These are phyloP conservation scores for Tuber calosporum DNA, from an alignment of 495 filamentous ascomycete genomes.

Conservation along the genomic window DNA sequence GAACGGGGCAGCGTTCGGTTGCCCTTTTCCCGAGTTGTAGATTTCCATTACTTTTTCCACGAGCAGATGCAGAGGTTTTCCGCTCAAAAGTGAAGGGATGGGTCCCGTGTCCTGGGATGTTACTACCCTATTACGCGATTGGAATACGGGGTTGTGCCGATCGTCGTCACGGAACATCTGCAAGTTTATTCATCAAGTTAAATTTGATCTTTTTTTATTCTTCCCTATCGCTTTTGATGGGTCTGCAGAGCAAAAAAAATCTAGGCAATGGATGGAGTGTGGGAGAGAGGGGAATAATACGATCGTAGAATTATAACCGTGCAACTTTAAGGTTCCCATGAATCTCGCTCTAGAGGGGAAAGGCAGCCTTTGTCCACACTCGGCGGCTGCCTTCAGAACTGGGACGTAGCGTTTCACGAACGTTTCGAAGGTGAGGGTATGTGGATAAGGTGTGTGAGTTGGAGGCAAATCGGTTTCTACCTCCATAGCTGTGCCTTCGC, in stretches of 20 bases:
- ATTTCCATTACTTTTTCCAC: conserved; percentile 11
- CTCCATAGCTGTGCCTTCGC: neutral
- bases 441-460: conserved; percentile 29
- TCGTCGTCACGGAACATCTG: conserved; percentile 27
- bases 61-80: conserved; percentile 18
- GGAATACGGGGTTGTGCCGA: conserved; percentile 15
- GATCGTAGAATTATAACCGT: conserved; percentile 32
- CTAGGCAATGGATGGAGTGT: neutral
- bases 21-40: conserved; percentile 9
- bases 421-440: conserved; percentile 26
- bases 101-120: conserved; percentile 21
- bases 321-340: conserved; percentile 31
- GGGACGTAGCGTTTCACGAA: conserved; percentile 27
- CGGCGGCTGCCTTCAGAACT: conserved; percentile 13
- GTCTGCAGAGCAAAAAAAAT: neutral
- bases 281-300: conserved; percentile 9
- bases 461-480: neutral
- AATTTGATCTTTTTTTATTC: neutral
- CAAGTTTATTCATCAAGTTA: neutral
- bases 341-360: conserved; percentile 26
- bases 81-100: conserved; percentile 17
- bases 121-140: conserved; percentile 28
- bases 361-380: conserved; percentile 7
- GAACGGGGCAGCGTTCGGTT: conserved; percentile 7
- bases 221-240: neutral